phyloP scores from a whole-genome alignment of 179 eudicot genomes.

The Silene coronaria region DNA sequence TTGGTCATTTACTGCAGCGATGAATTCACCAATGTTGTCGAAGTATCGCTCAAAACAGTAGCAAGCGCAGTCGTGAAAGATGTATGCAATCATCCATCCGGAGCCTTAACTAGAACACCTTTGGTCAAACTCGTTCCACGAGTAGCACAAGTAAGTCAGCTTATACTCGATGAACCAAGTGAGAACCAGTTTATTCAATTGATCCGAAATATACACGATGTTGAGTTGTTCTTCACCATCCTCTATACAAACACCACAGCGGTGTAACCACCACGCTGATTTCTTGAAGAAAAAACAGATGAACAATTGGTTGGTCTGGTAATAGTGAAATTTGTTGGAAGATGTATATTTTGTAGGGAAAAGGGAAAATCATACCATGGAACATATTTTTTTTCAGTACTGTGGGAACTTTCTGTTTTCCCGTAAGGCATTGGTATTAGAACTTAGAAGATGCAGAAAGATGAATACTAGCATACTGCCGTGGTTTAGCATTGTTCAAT shows the following conservation, averaged over 20 bases:
- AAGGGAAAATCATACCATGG: conserved; percentile 5
- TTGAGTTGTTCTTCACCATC: conserved; percentile 77
- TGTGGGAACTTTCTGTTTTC: not conserved
- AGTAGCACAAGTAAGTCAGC: conserved; percentile 50
- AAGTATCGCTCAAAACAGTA: conserved; percentile 52
- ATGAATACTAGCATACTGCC: not conserved
- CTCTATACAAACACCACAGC: conserved; percentile 57
- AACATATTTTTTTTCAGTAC: not conserved
- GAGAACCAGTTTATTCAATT: conserved; percentile 52
- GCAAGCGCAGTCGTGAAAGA: conserved; percentile 53
- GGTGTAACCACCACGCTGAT: conserved; percentile 3
- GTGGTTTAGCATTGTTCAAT: not conserved
- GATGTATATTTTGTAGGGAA: conserved; percentile 6
- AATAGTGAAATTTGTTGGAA: not conserved
- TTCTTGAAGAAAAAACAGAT: not conserved
- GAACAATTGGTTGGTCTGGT: conserved; percentile 5
- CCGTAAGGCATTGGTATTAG: not conserved
- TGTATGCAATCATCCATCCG: conserved; percentile 36
- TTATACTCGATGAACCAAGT: conserved; percentile 56
- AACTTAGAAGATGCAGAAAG: not conserved
- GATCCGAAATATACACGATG: conserved; percentile 57
- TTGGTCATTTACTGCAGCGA: conserved; percentile 33
- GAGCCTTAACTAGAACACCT: conserved; percentile 52
- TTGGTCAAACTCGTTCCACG: conserved; percentile 71
- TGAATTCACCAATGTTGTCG: conserved; percentile 68